Evolutionary conservation across 108 stramenopile species (phyloP), one percentile per base, ranked within the genome.

Genomic region (Pseudonitzschia pungens): DNA sequence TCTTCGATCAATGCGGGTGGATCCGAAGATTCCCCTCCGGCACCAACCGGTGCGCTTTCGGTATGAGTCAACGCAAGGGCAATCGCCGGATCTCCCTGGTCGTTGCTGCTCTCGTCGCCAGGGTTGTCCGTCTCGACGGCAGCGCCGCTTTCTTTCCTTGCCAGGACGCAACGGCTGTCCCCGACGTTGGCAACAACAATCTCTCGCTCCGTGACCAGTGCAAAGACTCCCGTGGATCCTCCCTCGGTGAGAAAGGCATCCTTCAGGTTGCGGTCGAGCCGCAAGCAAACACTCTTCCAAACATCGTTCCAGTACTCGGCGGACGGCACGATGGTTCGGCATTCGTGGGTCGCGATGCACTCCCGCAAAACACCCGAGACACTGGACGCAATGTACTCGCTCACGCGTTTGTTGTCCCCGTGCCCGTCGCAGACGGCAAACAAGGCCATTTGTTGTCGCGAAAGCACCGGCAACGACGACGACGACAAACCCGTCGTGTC

Each of bases 351-450:
- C 0, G n/a, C 59, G 31, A 70, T 68, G 41, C 65, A 31, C 32
- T 66, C 51, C 71, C 66, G 48, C 65, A 83, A 27, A 65, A 83
- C 27, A 18, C 32, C 14, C 68, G 83, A 73, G 16, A 89, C 36
- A 3, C 82, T 72, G 36, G 64, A n/a, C 3, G 89, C 81, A 9
- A 92, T 72, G 68, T 82, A 91, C 12, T 86, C 28, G 16, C 85
- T 84, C 0, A 85, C 83, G 42, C 48, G 42, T 65, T 86, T 88
- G 43, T 71, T 75, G 73, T 92, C 96, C 4, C 93, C 93, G 69
- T 98, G 97, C 14, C 97, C 97, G 78, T 98, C 97, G 72, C 96
- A 98, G 11, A 98, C 94, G 16, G 85, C 91, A 68, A 96, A 88
- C 29, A 97, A 58, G 0, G 60, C 26, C 31, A 68, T 58, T 16